A percentile compares a stretch with the other conserved stretches of the same genome.
These are phyloP conservation scores for Poa pratensis DNA, from an alignment of 176 grass and related monocot species.

Conservation along the genomic window DNA sequence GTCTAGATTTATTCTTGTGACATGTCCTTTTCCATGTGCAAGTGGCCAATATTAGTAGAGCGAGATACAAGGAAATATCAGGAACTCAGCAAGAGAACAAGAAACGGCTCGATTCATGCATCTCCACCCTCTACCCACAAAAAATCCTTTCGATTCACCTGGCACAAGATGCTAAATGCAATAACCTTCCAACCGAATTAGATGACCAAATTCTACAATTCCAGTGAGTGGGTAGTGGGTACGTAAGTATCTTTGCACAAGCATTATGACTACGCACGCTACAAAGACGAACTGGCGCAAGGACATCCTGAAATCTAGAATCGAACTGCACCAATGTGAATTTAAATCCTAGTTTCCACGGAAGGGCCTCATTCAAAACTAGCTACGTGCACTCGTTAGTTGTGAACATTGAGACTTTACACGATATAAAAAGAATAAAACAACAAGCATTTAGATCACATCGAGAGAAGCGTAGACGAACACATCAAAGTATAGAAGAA, in stretches of 20 bases:
- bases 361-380: background rate
- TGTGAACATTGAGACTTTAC: background rate
- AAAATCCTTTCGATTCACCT: background rate
- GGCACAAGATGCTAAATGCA: background rate
- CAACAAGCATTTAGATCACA: slow-evolving; percentile 25
- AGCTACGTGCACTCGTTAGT: background rate
- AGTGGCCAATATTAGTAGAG: slow-evolving; percentile 29
- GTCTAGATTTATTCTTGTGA: slow-evolving; percentile 28
- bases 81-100: background rate
- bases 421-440: background rate
- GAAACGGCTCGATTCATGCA: slow-evolving; percentile 3
- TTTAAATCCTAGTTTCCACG: background rate
- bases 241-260: background rate
- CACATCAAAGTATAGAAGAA: background rate
- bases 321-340: background rate
- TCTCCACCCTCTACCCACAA: slow-evolving; percentile 11
- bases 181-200: background rate
- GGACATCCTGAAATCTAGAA: background rate
- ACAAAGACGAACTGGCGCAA: background rate
- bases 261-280: background rate
- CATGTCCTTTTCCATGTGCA: slow-evolving; percentile 22
- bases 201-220: slow-evolving; percentile 11
- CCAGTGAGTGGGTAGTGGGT: background rate
- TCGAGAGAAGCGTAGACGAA: background rate
- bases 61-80: slow-evolving; percentile 13